Conservation (phyloP, 2,329 filamentous ascomycete species). For the Colletotrichum ledebouriae region DNA sequence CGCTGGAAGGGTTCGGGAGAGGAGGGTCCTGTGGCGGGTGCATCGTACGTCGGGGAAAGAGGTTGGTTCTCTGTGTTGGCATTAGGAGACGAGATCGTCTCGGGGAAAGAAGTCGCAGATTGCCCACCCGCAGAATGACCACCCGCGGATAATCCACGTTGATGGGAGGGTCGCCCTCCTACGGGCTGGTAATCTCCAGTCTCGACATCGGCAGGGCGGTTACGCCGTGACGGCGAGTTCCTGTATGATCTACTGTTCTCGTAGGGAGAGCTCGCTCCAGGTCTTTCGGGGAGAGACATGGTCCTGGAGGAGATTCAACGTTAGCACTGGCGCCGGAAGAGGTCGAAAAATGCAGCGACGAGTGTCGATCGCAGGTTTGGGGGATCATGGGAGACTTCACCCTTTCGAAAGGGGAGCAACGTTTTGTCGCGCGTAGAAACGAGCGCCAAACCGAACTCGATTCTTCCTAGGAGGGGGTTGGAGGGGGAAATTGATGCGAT, state of each 20-base stretch:
- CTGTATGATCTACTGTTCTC: conserved; percentile 75
- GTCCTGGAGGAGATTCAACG: conserved; percentile 50
- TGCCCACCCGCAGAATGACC: conserved; percentile 66
- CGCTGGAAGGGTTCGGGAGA: conserved; percentile 61
- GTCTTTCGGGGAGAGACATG: conserved; percentile 76
- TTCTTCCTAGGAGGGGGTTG: conserved; percentile 18
- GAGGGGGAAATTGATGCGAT: background rate
- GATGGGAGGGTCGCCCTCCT: conserved; percentile 59
- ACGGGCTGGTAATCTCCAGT: conserved; percentile 66
- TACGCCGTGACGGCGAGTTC: conserved; percentile 76
- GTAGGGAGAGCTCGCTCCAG: conserved; percentile 72
- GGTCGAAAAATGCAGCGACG: conserved; percentile 16
- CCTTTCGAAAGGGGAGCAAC: conserved; percentile 40
- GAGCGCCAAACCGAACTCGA: conserved; percentile 24
- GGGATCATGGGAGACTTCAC: conserved; percentile 39
- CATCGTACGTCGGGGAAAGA: conserved; percentile 63
- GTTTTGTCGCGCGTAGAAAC: conserved; percentile 29
- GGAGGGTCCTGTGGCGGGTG: conserved; percentile 44
- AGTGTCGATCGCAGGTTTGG: background rate
- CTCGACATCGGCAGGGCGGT: conserved; percentile 78
- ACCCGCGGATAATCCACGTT: conserved; percentile 67
- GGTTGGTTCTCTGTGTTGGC: conserved; percentile 68
- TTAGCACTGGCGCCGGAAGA: conserved; percentile 24
- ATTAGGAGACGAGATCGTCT: conserved; percentile 69
- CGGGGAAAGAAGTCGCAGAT: conserved; percentile 70